phyloP scores from a whole-genome alignment of 805 yeast genomes.

The Kuraishia hungarica region DNA sequence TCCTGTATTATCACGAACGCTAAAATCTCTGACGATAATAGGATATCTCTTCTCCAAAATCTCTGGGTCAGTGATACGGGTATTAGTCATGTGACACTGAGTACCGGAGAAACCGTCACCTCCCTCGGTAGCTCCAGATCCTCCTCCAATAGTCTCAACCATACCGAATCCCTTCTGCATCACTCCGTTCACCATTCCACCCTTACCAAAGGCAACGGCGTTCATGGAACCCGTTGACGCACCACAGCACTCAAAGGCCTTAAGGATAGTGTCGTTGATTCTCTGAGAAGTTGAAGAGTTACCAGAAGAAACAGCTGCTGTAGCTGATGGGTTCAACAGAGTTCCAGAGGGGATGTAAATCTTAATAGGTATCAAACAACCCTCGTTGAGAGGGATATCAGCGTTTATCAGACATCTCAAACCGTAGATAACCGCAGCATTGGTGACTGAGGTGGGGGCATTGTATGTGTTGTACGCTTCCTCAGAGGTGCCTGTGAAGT shows the following conservation, averaged over 20 bases:
- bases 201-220: conserved; percentile 75
- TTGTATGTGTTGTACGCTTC: conserved; percentile 45
- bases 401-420: conserved; percentile 38
- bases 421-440: conserved; percentile 45
- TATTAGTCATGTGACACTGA: conserved; percentile 47
- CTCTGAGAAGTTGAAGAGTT: conserved; percentile 79
- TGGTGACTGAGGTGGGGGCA: conserved; percentile 46
- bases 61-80: conserved; percentile 49
- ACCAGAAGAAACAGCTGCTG: conserved; percentile 37
- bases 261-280: conserved; percentile 73
- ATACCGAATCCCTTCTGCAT: conserved; percentile 40
- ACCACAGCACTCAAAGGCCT: conserved; percentile 75
- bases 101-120: conserved; percentile 39
- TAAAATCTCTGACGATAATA: conserved; percentile 34
- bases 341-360: conserved; percentile 24
- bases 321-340: conserved; percentile 30
- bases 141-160: conserved; percentile 49
- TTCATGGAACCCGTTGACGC: conserved; percentile 91
- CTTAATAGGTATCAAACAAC: conserved; percentile 28
- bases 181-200: conserved; percentile 27
- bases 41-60: conserved; percentile 45
- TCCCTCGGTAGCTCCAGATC: conserved; percentile 42
- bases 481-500: conserved; percentile 44
- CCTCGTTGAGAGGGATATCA: conserved; percentile 50
- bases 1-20: conserved; percentile 36